Base-by-base conservation (phyloP, 192 early-diverging fungal genomes). In the Coemansia sp. region DNA sequence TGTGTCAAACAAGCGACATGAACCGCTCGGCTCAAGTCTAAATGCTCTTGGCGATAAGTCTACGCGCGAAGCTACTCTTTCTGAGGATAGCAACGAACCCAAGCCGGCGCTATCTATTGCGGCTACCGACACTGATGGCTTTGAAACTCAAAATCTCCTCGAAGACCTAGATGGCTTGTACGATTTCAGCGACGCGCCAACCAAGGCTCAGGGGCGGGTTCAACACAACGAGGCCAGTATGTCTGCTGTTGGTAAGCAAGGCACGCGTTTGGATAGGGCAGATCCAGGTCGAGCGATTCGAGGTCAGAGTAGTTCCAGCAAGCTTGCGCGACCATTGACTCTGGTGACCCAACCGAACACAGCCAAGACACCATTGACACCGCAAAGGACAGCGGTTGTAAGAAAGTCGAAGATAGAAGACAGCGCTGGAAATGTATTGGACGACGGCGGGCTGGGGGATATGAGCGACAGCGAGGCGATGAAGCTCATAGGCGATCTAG, bases 91-190 rank as follows among this genome's bases (percentile, higher is more conserved):
- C 9, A n/a, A 45, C 7, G 43, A 20, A 18, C 18, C n/a, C 18
- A 45, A n/a, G 43, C 43, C 43, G n/a, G 18, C 18, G 8, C 43
- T 45, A 31, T 62, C 41, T 33, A 47, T 31, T 16, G 42, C 45
- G 33, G 41, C 61, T 34, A 45, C 42, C 4, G 26, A 62, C 37
- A 21, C 37, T 37, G 68, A 69, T 3, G 72, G 68, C 16, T 53
- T 74, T 23, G 39, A 60, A 62, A 73, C 66, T 18, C 76, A 78
- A 11, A 64, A 61, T 6, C 63, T 78, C 18, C 64, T 78, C 33
- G 76, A 78, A 21, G 71, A 71, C 20, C 60, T 78, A 14, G 76
- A 78, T 31, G 76, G 73, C n/a, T 68, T 78, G 8, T 78, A 73
- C 33, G 71, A 78, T 43, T 67, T 61, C 41, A 26, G 25, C 21